A percentile compares a stretch with the other conserved stretches of the same genome.
These are phyloP conservation scores for Apiospora phragmitis DNA, from an alignment of 2,329 filamentous ascomycete species.

Conservation along the genomic window DNA sequence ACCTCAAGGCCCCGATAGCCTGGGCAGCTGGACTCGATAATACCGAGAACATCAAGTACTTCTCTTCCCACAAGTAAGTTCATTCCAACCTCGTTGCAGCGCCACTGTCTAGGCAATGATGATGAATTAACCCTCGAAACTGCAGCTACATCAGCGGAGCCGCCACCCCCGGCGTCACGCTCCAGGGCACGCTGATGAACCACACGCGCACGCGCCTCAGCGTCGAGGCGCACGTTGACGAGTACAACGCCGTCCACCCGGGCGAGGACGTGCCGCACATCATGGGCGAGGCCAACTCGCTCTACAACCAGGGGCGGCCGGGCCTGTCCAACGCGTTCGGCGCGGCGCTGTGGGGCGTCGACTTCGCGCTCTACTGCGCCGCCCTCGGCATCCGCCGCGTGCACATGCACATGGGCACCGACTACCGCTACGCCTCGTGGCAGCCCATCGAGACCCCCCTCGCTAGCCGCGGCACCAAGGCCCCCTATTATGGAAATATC, in stretches of 20 bases:
- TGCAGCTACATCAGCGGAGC: conserved; percentile 63
- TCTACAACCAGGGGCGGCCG: conserved; percentile 61
- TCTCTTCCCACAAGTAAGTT: conserved; percentile 60
- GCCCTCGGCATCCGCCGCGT: conserved; percentile 55
- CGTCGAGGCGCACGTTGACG: conserved; percentile 48
- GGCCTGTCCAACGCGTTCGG: conserved; percentile 66
- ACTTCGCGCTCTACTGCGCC: conserved; percentile 62
- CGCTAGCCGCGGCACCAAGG: conserved; percentile 56
- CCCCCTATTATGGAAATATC: conserved; percentile 65
- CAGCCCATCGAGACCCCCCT: conserved; percentile 55
- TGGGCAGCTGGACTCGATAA: conserved; percentile 56
- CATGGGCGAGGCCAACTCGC: conserved; percentile 61
- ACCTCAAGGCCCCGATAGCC: conserved; percentile 48
- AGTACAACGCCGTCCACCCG: conserved; percentile 43
- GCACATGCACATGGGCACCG: conserved; percentile 65
- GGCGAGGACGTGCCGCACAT: conserved; percentile 49
- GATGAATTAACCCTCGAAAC: not conserved
- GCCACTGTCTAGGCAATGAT: not conserved
- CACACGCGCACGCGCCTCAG: conserved; percentile 53
- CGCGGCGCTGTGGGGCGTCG: conserved; percentile 63
- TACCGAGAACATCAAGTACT: conserved; percentile 50
- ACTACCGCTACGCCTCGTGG: conserved; percentile 63
- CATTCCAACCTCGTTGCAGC: not conserved
- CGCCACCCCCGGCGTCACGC: conserved; percentile 58
- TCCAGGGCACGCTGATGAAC: conserved; percentile 64